These are phyloP conservation scores for Puccinia novopanici DNA, from an alignment of 1,284 basidiomycete genomes.

Conservation along the genomic window DNA sequence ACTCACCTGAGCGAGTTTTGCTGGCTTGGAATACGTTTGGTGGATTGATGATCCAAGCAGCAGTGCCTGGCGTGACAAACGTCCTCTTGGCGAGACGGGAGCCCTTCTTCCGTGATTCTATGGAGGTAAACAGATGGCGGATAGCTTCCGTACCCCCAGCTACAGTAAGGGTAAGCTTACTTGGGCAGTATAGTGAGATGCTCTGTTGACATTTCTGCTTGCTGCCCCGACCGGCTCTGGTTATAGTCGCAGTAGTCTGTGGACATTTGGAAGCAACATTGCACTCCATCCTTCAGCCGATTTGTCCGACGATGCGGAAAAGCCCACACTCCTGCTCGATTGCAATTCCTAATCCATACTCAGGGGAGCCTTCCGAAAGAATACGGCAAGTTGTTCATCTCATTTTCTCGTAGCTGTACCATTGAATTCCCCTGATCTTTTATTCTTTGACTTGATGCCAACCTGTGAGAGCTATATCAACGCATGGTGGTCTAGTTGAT, in stretches of 20 bases:
- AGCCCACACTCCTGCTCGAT: background rate
- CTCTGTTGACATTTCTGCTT: background rate
- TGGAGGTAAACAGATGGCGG: background rate
- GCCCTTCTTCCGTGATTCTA: background rate
- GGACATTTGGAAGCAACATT: background rate
- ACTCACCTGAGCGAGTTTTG: background rate
- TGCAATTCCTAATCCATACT: background rate
- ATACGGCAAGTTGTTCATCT: constrained; percentile 1
- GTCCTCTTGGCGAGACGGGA: too few species aligned
- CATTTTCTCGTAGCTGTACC: background rate
- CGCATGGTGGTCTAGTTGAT: too few species aligned
- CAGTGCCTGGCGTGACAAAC: background rate
- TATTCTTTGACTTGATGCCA: background rate
- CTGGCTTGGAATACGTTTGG: background rate
- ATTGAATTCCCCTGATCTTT: background rate
- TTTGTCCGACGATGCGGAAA: background rate
- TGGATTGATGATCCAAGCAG: background rate
- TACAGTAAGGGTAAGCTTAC: background rate
- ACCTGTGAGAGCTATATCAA: background rate
- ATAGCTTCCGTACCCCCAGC: background rate
- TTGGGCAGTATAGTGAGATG: background rate
- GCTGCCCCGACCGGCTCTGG: background rate
- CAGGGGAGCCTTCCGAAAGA: background rate
- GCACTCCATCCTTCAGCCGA: background rate
- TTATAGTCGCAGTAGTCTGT: background rate